Evolutionary conservation across 2,329 filamentous ascomycete species (phyloP), one percentile per base, ranked within the genome.

Genomic region (Fusarium staphyleae): DNA sequence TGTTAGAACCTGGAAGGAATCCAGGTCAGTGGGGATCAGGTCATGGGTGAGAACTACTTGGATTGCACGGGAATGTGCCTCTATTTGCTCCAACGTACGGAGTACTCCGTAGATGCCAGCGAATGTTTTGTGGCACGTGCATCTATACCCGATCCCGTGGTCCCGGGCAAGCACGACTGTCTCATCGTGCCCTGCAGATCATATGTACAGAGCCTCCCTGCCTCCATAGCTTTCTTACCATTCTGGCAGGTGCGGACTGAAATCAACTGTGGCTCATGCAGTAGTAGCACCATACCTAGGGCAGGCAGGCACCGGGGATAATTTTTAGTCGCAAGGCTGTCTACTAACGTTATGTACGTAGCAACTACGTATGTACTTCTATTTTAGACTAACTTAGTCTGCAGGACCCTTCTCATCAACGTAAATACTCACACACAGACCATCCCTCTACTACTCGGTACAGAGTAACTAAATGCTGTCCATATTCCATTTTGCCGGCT

Each of bases 101-200:
- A n/a, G n/a, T n/a, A n/a, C n/a, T n/a, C n/a, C n/a, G n/a, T n/a
- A n/a, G n/a, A n/a, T 29, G 36, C 41, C 29, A 13, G 14, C 28
- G 47, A 29, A 46, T 46, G 55, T 53, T 45, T 56, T 36, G 46
- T 42, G 50, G 52, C 60, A 66, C 57, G 62, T 64, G 62, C 62
- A 22, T 35, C 19, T 12, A 9, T 37, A 46, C 44, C 55, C 49
- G 55, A 57, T 60, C 57, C 48, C 43, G 45, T 53, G 60, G 54
- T 49, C 60, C 43, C 53, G 52, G 47, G 29, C 16, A 48, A 30
- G 32, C 22, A 40, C 39, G 36, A 40, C 32, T 30, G 37, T 39
- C 42, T 57, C 51, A 57, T 57, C 46, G 61, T 48, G 39, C 40
- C 4, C 22, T 24, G 22, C 22, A 24, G 22, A 24, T 24, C 22